phyloP scores from a whole-genome alignment of 106 monocot genomes.

The Alisma plantagoaquatica region DNA sequence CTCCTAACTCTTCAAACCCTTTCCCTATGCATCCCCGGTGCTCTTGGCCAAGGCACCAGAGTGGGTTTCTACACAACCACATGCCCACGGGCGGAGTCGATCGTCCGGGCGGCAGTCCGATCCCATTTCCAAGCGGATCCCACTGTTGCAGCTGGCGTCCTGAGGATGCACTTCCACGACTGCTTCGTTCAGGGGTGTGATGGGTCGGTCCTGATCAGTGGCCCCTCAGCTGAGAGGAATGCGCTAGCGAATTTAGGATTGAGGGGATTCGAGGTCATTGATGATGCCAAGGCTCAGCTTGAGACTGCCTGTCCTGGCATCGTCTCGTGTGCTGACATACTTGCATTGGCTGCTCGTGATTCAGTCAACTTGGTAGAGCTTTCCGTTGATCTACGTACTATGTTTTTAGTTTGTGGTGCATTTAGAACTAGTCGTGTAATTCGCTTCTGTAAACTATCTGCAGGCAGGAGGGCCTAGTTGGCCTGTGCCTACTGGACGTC shows the following conservation, averaged over 20 bases:
- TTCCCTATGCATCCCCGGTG: too few relatives aligned
- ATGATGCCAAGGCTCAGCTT: slow-evolving; percentile 32
- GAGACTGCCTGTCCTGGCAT: slow-evolving; percentile 40
- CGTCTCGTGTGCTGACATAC: slow-evolving; percentile 61
- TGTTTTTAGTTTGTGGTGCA: too few relatives aligned
- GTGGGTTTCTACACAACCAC: slow-evolving; percentile 5
- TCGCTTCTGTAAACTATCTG: too few relatives aligned
- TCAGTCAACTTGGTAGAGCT: slow-evolving; percentile 23
- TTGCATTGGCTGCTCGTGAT: slow-evolving; percentile 43
- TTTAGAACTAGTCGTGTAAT: too few relatives aligned
- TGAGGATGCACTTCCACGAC: slow-evolving; percentile 26
- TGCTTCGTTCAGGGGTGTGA: slow-evolving; percentile 51
- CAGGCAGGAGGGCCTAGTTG: slow-evolving; percentile 7
- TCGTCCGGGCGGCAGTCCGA: slow-evolving; percentile 1
- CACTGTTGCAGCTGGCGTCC: slow-evolving; percentile 5
- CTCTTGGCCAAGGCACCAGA: slow-evolving; percentile 9
- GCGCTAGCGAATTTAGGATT: slow-evolving; percentile 33
- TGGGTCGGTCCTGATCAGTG: slow-evolving; percentile 42
- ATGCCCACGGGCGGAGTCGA: slow-evolving; percentile 7
- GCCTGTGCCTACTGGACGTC: slow-evolving; percentile 9
- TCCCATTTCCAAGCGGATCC: slow-evolving; percentile 3
- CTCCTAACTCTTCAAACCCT: too few relatives aligned
- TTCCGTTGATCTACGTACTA: too few relatives aligned
- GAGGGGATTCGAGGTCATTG: slow-evolving; percentile 37
- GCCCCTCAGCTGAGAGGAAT: slow-evolving; percentile 35